phyloP scores from a whole-genome alignment of 179 eudicot species.

The Beta macrorhiza region DNA sequence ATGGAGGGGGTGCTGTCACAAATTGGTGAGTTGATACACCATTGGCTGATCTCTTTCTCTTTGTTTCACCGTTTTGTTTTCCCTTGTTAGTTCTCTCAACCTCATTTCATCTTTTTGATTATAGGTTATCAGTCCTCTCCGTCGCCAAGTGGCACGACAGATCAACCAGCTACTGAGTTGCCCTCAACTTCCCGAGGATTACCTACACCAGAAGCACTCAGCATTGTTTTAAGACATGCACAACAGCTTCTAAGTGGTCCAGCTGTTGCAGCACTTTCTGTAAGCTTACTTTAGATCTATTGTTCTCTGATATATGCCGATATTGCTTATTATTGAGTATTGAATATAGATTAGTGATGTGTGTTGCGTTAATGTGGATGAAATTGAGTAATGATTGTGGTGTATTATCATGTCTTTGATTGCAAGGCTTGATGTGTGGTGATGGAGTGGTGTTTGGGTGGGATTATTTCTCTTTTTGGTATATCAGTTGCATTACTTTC shows the following conservation, averaged over 20 bases:
- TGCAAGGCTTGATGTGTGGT: not conserved
- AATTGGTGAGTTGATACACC: conserved; percentile 49
- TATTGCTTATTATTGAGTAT: not conserved
- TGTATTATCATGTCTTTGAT: not conserved
- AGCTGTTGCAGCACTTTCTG: conserved; percentile 66
- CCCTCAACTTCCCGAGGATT: conserved; percentile 60
- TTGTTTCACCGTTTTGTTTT: not conserved
- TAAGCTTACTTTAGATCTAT: conserved; percentile 34
- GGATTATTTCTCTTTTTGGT: not conserved
- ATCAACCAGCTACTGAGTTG: conserved; percentile 42
- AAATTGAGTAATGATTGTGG: not conserved
- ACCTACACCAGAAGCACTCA: conserved; percentile 70
- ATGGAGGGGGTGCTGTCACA: conserved; percentile 77
- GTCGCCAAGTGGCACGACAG: conserved; percentile 36
- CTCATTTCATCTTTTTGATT: not conserved
- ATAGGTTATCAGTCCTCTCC: conserved; percentile 57
- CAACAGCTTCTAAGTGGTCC: conserved; percentile 66
- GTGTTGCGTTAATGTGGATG: not conserved
- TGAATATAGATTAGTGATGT: not conserved
- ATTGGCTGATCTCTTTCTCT: not conserved
- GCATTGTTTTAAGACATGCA: conserved; percentile 61
- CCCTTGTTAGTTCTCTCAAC: not conserved
- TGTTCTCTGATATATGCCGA: not conserved
- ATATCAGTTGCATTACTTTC: not conserved
- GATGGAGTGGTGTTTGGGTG: not conserved